Evolutionary conservation across 2,329 filamentous ascomycete species (phyloP), one percentile per base, ranked within the genome.

Genomic region (Dothideomycetes sp.): DNA sequence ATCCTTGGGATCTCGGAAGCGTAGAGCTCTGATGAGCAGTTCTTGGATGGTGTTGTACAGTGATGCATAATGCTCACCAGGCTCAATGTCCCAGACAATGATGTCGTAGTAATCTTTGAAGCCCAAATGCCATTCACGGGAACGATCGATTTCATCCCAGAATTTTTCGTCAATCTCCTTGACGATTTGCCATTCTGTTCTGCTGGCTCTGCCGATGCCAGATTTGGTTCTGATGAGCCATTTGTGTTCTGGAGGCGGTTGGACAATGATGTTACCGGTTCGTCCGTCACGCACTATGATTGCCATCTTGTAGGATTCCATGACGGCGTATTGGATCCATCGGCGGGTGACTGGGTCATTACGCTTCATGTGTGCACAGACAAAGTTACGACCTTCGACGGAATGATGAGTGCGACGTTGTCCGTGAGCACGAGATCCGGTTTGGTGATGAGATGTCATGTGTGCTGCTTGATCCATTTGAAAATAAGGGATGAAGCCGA

Each of bases 341-440:
- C 64, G 58, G 16, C 64, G 60, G 39, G 57, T 64, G 15, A 60
- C 54, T 20, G 59, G 55, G 33, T 67, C 61, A 31, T 64, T 58
- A 4, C 64, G 58, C 46, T 64, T 65, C 43, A 68, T 59, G 38
- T 65, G 56, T 5, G 57, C 59, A 45, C 63, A 67, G 12, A 66
- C 56, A 25, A 64, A 62, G 36, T 65, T 66, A 33, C 63, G 54
- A 27, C 53, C 50, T 44, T 67, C 60, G 3, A 54, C 46, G 12
- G 59, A 49, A 18, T 53, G 51, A 45, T 65, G 37, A 27, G 37
- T 60, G 9, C 53, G 47, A 33, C 61, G 56, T 19, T 56, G 54
- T n/a, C 48, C 47, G 29, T 53, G 53, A 16, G 55, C 52, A 30
- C 55, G 54, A 39, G 54, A 56, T n/a, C 58, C 60, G 2, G 37